phyloP scores from a whole-genome alignment of 1,139 yeast genomes.

The Pichia sp. region DNA sequence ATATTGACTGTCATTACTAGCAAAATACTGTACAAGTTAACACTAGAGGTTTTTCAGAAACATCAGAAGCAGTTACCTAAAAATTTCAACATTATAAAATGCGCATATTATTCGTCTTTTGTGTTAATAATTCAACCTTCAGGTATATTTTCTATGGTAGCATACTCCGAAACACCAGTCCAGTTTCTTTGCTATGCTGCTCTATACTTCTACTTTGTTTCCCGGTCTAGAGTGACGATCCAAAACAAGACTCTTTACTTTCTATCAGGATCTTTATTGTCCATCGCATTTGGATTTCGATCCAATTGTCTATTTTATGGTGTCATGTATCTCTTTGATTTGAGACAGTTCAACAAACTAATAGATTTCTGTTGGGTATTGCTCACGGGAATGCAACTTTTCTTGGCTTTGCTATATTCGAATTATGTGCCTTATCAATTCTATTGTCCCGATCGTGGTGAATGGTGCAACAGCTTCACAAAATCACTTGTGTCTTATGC shows the following conservation, averaged over 20 bases:
- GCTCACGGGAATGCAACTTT: slow-evolving; percentile 53
- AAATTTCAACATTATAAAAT: slow-evolving; percentile 5
- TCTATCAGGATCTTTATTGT: slow-evolving; percentile 55
- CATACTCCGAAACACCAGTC: slow-evolving; percentile 75
- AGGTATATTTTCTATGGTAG: slow-evolving; percentile 70
- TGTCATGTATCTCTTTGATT: slow-evolving; percentile 56
- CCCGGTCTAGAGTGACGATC: slow-evolving; percentile 27
- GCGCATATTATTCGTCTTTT: slow-evolving; percentile 40
- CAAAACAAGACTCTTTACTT: slow-evolving; percentile 34
- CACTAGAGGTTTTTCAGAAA: slow-evolving; percentile 30
- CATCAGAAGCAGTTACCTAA: slow-evolving; percentile 9
- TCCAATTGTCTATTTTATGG: slow-evolving; percentile 79
- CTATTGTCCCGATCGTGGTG: slow-evolving; percentile 70
- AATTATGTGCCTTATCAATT: slow-evolving; percentile 50
- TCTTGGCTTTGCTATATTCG: slow-evolving; percentile 41
- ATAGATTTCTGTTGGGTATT: slow-evolving; percentile 8
- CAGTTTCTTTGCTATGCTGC: slow-evolving; percentile 63
- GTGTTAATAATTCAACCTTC: slow-evolving; percentile 67
- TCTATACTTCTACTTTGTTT: slow-evolving; percentile 45
- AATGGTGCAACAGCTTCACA: slow-evolving; percentile 59
- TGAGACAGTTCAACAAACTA: slow-evolving; percentile 20
- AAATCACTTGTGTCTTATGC: slow-evolving; percentile 68
- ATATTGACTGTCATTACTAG: slow-evolving; percentile 48
- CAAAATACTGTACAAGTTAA: slow-evolving; percentile 51
- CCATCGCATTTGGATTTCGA: slow-evolving; percentile 58